phyloP scores from a whole-genome alignment of 768 basidiomycete genomes.

The Kwoniella dejecticola region DNA sequence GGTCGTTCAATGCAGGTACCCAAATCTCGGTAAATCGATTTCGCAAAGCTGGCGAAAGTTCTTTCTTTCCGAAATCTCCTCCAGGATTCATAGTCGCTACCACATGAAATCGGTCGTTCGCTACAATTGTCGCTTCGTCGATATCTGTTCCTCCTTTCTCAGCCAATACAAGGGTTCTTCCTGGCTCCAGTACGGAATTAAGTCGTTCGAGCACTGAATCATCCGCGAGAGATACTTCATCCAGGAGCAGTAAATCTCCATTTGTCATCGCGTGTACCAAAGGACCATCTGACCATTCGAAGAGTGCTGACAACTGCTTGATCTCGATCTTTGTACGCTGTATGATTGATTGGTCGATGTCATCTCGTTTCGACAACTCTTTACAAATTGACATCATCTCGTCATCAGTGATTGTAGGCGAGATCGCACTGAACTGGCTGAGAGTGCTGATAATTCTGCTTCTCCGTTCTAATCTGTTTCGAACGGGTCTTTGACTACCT shows the following conservation, averaged over 20 bases:
- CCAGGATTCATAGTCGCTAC: constrained; percentile 99
- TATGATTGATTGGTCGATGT: constrained; percentile 59
- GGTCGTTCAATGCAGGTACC: constrained; percentile 81
- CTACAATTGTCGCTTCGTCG: constrained; percentile 68
- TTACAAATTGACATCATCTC: constrained; percentile 41
- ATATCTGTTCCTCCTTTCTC: constrained; percentile 80
- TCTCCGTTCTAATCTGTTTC: constrained; percentile 65
- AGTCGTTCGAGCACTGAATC: constrained; percentile 96
- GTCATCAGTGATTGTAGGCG: constrained; percentile 25
- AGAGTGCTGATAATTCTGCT: constrained; percentile 29
- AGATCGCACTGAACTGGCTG: constrained; percentile 7
- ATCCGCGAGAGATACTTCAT: constrained; percentile 96
- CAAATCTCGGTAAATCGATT: constrained; percentile 99
- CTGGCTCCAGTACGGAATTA: constrained; percentile 94
- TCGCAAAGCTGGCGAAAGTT: constrained; percentile 90
- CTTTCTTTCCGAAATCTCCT: constrained; percentile 98
- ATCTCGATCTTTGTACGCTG: constrained; percentile 42
- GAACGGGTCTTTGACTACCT: constrained; percentile 84
- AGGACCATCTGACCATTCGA: constrained; percentile 98
- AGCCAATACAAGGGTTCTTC: constrained; percentile 82
- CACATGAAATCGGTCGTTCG: constrained; percentile 74
- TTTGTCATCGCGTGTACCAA: constrained; percentile 84
- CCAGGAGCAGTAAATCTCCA: constrained; percentile 84
- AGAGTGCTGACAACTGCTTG: constrained; percentile 68
- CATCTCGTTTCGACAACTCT: constrained; percentile 56